Evolutionary conservation across 768 basidiomycete genomes (phyloP).

Genomic region (Rhizopogon salebrosus): DNA sequence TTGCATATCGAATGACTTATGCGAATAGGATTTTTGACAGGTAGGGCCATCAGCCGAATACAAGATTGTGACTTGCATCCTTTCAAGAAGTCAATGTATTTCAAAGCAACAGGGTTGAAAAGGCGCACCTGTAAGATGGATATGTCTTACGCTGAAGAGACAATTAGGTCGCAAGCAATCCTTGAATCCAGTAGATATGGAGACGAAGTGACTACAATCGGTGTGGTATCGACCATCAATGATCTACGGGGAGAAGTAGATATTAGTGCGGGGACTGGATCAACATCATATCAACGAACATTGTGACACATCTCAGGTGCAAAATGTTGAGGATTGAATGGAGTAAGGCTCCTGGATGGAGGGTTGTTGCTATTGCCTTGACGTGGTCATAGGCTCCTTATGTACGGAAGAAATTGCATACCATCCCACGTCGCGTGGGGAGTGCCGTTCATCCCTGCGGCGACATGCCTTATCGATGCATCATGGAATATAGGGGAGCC

Average conservation of each 20-base stretch:
- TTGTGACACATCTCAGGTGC: constrained; percentile 61
- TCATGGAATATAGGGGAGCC: constrained; percentile 8
- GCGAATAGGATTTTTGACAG: constrained; percentile 67
- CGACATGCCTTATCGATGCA: constrained; percentile 11
- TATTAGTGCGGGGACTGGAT: constrained; percentile 2
- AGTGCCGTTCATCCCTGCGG: constrained; percentile 31
- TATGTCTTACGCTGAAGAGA: constrained; percentile 65
- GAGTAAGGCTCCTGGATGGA: not conserved
- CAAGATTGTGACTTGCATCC: constrained; percentile 55
- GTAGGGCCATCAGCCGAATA: constrained; percentile 59
- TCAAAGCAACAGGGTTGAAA: not conserved
- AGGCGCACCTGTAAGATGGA: constrained; percentile 46
- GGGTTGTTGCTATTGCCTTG: not conserved
- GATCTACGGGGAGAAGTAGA: constrained; percentile 37
- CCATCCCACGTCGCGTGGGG: constrained; percentile 32
- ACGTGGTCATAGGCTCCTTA: constrained; percentile 17
- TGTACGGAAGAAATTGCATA: constrained; percentile 23
- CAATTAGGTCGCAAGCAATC: constrained; percentile 64
- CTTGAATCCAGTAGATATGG: constrained; percentile 63
- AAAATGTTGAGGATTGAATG: constrained; percentile 13
- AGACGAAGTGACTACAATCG: constrained; percentile 64
- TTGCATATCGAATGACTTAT: constrained; percentile 49
- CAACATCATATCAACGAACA: constrained; percentile 35
- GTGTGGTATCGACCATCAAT: constrained; percentile 74
- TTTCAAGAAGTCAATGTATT: constrained; percentile 13